A percentile compares a stretch with the other conserved stretches of the same genome.
Evolutionary conservation across 2,329 filamentous ascomycete species (phyloP).

Genomic region (Cladophialophora carrionii): DNA sequence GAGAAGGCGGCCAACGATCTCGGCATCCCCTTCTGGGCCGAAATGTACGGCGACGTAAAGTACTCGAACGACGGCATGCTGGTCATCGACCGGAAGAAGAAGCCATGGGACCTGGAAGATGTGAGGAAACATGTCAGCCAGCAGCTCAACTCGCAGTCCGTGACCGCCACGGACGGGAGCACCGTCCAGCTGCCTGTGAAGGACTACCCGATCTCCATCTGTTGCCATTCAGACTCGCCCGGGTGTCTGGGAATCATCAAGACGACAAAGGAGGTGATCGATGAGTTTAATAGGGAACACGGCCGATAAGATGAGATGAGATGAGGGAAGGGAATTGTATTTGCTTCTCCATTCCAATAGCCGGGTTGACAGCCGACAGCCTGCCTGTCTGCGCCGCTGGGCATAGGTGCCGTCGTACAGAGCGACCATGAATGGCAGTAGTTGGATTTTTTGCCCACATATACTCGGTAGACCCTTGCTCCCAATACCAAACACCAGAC

Average conservation of each 20-base stretch:
- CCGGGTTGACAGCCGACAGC: not conserved
- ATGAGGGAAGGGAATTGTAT: too few species aligned
- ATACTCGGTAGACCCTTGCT: not conserved
- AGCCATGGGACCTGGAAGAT: constrained; percentile 50
- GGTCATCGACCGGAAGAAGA: constrained; percentile 63
- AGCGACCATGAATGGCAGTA: not conserved
- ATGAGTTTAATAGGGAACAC: constrained; percentile 49
- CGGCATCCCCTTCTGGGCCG: constrained; percentile 58
- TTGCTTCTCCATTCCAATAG: not conserved
- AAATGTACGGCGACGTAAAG: constrained; percentile 61
- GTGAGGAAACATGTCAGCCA: constrained; percentile 49
- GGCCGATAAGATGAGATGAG: constrained; percentile 24
- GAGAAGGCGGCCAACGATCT: constrained; percentile 59
- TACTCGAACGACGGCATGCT: constrained; percentile 56
- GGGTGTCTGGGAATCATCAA: constrained; percentile 52
- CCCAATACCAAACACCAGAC: not conserved
- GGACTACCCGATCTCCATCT: constrained; percentile 50
- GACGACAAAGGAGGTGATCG: constrained; percentile 47
- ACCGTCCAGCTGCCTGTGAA: constrained; percentile 47
- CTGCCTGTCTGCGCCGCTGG: too few species aligned
- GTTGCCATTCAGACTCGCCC: constrained; percentile 55
- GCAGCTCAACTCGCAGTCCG: constrained; percentile 49
- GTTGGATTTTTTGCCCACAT: not conserved
- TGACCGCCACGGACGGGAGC: constrained; percentile 49
- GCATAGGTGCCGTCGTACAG: not conserved